Conservation (phyloP, 2,329 filamentous ascomycete species). For the Colletotrichum orbiculare region DNA sequence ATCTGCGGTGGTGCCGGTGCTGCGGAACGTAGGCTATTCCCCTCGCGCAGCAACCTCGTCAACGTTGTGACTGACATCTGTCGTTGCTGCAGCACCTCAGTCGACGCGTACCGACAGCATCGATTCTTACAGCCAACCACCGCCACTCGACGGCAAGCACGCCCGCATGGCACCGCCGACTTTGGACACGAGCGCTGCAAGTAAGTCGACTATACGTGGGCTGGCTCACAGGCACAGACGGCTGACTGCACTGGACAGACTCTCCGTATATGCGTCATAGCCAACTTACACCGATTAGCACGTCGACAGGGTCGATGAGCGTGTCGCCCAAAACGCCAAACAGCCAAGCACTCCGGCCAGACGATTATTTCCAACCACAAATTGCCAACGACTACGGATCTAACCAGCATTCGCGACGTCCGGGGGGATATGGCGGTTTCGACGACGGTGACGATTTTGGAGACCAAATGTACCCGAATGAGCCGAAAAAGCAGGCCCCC, state of each 20-base stretch:
- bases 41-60: conserved; percentile 1
- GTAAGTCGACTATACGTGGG: conserved; percentile 49
- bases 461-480: conserved; percentile 60
- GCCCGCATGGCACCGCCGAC: conserved; percentile 55
- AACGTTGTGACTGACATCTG: background rate
- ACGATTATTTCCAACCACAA: conserved; percentile 58
- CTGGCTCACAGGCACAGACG: background rate
- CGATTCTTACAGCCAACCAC: conserved; percentile 41
- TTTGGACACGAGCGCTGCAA: conserved; percentile 64
- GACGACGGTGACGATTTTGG: conserved; percentile 50
- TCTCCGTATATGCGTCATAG: conserved; percentile 64
- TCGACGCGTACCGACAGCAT: conserved; percentile 45
- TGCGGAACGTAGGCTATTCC: conserved; percentile 53
- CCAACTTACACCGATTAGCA: conserved; percentile 73
- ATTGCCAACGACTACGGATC: conserved; percentile 57
- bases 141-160: conserved; percentile 48
- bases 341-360: conserved; percentile 53
- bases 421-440: conserved; percentile 63
- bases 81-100: conserved; percentile 49
- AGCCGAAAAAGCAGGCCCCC: conserved; percentile 50
- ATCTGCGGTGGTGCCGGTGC: conserved; percentile 68
- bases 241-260: conserved; percentile 57
- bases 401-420: conserved; percentile 52
- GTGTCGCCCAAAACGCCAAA: conserved; percentile 72
- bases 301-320: conserved; percentile 67